Conservation (phyloP, 2,329 filamentous ascomycete genomes). For the Ophiostoma sp. region DNA sequence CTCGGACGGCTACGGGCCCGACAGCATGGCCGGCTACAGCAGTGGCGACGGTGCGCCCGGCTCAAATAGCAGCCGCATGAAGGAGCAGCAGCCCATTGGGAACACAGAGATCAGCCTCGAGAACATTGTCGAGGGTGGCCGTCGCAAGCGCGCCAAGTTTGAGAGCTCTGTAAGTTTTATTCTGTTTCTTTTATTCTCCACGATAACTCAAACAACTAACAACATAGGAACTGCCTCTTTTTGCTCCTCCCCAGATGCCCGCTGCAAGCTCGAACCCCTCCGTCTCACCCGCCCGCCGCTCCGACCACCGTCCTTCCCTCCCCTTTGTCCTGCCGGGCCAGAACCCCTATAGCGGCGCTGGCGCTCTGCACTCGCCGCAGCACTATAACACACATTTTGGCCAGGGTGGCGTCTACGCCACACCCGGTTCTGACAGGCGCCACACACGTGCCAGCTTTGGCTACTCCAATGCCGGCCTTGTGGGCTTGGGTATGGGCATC, state of each 20-base stretch:
- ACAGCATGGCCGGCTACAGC: conserved; percentile 70
- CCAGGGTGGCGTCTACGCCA: conserved; percentile 56
- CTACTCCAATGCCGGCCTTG: conserved; percentile 38
- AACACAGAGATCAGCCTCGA: conserved; percentile 97
- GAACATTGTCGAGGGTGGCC: conserved; percentile 95
- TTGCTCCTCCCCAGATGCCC: conserved; percentile 89
- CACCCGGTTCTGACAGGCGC: conserved; percentile 56
- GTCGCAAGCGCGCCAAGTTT: conserved; percentile 88
- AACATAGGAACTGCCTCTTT: conserved; percentile 81
- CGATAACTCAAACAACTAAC: background rate
- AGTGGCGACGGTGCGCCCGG: conserved; percentile 78
- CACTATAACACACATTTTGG: conserved; percentile 57
- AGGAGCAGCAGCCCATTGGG: conserved; percentile 67
- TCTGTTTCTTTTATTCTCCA: background rate
- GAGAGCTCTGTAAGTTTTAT: conserved; percentile 77
- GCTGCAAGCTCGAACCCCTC: conserved; percentile 96
- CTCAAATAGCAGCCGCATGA: conserved; percentile 69
- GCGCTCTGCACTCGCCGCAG: conserved; percentile 77
- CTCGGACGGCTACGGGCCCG: conserved; percentile 48
- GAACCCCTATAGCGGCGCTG: conserved; percentile 72
- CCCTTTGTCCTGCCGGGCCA: conserved; percentile 72
- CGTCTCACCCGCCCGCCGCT: conserved; percentile 80
- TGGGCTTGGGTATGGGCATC: conserved; percentile 46
- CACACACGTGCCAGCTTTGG: conserved; percentile 60
- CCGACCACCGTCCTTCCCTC: conserved; percentile 65